These are phyloP conservation scores for Plantago elongata DNA, from an alignment of 257 asterid species.

Conservation along the genomic window DNA sequence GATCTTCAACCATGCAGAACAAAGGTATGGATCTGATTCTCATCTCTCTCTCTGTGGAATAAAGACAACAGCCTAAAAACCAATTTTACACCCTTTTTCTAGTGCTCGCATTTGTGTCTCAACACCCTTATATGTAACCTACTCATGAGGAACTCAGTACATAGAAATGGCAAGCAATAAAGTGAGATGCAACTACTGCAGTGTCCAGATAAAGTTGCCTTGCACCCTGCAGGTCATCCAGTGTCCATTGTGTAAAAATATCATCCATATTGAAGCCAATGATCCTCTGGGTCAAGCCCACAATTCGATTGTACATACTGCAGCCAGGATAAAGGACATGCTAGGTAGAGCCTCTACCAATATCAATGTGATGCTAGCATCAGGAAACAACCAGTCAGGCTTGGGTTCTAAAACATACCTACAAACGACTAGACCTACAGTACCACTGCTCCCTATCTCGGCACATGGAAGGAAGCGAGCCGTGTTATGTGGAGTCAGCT, in stretches of 20 bases:
- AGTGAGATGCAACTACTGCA: constrained; percentile 34
- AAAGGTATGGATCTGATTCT: constrained; percentile 1
- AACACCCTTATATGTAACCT: constrained; percentile 2
- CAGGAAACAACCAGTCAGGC: constrained; percentile 16
- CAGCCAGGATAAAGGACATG: constrained; percentile 23
- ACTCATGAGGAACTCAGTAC: constrained; percentile 13
- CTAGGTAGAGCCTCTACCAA: constrained; percentile 25
- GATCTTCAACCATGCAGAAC: too few species aligned
- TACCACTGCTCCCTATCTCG: constrained; percentile 26
- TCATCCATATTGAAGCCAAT: constrained; percentile 12
- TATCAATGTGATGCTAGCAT: constrained; percentile 12
- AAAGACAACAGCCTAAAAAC: constrained; percentile 17
- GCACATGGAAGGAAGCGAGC: constrained; percentile 49
- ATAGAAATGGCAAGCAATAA: constrained; percentile 31
- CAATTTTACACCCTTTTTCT: constrained; percentile 6
- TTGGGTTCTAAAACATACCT: constrained; percentile 16
- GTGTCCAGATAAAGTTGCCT: constrained; percentile 26
- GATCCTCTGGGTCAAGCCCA: constrained; percentile 22
- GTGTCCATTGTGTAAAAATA: constrained; percentile 28
- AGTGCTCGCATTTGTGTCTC: neutral
- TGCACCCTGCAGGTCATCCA: constrained; percentile 20
- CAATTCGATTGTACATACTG: constrained; percentile 21
- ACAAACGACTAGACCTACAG: constrained; percentile 17
- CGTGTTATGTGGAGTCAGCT: constrained; percentile 60
- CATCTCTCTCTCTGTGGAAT: constrained; percentile 7